These are phyloP conservation scores for Vitis rupestris DNA, from an alignment of 164 flowering plant species.

Conservation along the genomic window DNA sequence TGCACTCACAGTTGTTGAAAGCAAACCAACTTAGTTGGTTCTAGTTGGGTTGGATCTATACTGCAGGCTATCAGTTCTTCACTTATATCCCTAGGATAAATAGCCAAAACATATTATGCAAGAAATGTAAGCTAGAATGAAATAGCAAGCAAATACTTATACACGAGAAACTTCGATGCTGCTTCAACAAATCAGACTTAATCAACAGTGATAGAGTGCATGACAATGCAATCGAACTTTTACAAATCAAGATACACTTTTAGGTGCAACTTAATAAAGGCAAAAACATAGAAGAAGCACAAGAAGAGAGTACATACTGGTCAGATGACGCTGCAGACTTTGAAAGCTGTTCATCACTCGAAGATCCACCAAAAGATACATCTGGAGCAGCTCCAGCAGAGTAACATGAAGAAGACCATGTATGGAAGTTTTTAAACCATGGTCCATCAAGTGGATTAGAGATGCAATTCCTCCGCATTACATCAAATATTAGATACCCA, in stretches of 20 bases:
- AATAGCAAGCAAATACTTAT: too few species aligned
- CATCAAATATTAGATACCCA: conserved; percentile 22
- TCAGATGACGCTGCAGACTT: conserved; percentile 37
- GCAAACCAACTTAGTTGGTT: too few species aligned
- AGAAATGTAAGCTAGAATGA: too few species aligned
- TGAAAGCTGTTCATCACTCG: conserved; percentile 39
- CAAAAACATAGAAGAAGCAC: not conserved
- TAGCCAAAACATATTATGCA: too few species aligned
- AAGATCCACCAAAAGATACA: conserved; percentile 48
- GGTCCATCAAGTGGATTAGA: conserved; percentile 17
- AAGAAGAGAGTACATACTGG: conserved; percentile 41
- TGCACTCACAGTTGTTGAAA: too few species aligned
- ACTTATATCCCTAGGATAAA: too few species aligned
- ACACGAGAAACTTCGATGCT: too few species aligned
- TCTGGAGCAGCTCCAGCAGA: conserved; percentile 60
- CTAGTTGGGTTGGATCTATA: too few species aligned
- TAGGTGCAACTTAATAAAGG: not conserved
- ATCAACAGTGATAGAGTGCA: not conserved
- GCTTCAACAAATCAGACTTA: not conserved
- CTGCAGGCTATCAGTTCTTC: too few species aligned
- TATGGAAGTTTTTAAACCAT: conserved; percentile 24
- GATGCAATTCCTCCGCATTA: conserved; percentile 12
- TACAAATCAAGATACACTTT: not conserved
- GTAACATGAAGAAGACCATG: conserved; percentile 30
- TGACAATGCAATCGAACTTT: not conserved